These are phyloP conservation scores for Lachancea fermentati DNA, from an alignment of 805 yeast genomes.

Conservation along the genomic window DNA sequence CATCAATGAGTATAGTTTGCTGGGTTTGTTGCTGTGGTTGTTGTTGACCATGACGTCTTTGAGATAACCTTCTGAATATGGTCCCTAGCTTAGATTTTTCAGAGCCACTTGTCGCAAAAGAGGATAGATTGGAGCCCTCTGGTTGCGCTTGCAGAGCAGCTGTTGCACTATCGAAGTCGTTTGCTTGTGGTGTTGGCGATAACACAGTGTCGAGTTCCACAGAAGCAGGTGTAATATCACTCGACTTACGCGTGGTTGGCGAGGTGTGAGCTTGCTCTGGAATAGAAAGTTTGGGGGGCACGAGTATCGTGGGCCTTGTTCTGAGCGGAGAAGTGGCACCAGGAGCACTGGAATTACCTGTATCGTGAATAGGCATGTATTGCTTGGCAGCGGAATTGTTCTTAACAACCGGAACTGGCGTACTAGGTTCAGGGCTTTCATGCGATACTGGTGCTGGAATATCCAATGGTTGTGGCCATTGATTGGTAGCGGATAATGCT, in stretches of 20 bases:
- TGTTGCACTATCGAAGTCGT: slow-evolving; percentile 37
- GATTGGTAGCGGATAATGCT: slow-evolving; percentile 14
- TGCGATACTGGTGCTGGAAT: slow-evolving; percentile 4
- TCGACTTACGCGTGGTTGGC: slow-evolving; percentile 34
- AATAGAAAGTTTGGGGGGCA: slow-evolving; percentile 39
- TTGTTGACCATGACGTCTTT: slow-evolving; percentile 23
- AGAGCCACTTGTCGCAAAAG: slow-evolving; percentile 13
- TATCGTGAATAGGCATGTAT: not conserved
- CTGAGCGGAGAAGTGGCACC: slow-evolving; percentile 2
- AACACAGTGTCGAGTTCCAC: slow-evolving; percentile 25
- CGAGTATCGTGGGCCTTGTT: slow-evolving; percentile 13
- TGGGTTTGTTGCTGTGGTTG: slow-evolving; percentile 12
- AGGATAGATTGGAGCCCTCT: slow-evolving; percentile 23
- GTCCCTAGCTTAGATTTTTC: slow-evolving; percentile 30
- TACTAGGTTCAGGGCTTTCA: no score
- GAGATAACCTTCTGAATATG: slow-evolving; percentile 33
- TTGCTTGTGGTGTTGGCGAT: slow-evolving; percentile 30
- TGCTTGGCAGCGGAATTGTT: not conserved
- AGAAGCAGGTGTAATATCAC: slow-evolving; percentile 14
- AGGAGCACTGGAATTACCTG: not conserved
- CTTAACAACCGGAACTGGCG: not conserved
- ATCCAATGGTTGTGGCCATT: slow-evolving; percentile 7
- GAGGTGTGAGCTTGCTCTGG: slow-evolving; percentile 48
- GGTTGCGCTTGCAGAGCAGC: slow-evolving; percentile 37
- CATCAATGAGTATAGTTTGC: slow-evolving; percentile 6